These are phyloP conservation scores for Erodium moschatum DNA, from an alignment of 441 rosid genomes.

Conservation along the genomic window DNA sequence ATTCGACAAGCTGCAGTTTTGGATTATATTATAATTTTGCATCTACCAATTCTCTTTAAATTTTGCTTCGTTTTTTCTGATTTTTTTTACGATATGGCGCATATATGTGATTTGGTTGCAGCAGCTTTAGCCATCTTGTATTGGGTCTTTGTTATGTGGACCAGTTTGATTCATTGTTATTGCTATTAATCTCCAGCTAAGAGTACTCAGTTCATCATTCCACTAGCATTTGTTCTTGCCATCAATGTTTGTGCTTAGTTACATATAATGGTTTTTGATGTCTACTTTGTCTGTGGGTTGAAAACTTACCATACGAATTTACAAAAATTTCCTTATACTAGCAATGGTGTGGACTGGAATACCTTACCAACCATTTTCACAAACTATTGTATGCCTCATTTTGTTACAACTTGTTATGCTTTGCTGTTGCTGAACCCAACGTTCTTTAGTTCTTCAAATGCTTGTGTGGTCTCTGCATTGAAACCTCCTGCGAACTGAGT, in stretches of 20 bases:
- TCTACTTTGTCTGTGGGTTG: not conserved
- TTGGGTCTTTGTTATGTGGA: too few species aligned
- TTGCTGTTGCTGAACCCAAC: not conserved
- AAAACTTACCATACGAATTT: not conserved
- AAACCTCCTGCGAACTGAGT: constrained; percentile 69
- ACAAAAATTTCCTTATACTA: not conserved
- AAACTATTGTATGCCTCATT: not conserved
- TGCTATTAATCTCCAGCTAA: not conserved
- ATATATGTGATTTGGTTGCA: too few species aligned
- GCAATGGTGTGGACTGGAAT: not conserved
- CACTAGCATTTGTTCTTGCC: not conserved
- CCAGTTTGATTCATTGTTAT: not conserved
- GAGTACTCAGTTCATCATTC: not conserved
- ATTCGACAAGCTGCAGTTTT: not conserved
- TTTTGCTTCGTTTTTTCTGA: not conserved
- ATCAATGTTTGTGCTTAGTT: not conserved
- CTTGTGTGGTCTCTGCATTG: constrained; percentile 36
- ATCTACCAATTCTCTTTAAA: not conserved
- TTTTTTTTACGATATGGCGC: too few species aligned
- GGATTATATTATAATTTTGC: not conserved
- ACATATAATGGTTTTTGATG: too few species aligned
- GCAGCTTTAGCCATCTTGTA: too few species aligned
- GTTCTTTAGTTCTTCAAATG: constrained; percentile 49
- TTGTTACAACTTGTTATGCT: constrained; percentile 3
- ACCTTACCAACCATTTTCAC: not conserved